Evolutionary conservation across 2,329 filamentous ascomycete species (phyloP).

Genomic region (Aspergillus sp.): DNA sequence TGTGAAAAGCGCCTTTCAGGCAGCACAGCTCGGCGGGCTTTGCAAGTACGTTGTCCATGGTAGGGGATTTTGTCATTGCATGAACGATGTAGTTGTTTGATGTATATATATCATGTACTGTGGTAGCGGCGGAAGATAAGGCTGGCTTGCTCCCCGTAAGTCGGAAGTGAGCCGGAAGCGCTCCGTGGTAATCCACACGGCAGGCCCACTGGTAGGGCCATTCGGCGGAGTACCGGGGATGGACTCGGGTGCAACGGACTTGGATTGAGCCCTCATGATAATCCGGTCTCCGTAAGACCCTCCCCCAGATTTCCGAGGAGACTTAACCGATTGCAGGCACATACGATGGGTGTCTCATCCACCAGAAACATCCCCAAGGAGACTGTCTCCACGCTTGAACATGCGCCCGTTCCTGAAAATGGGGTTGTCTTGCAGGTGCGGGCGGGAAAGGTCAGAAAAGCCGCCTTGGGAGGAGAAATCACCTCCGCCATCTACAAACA

Average conservation of each 20-base stretch:
- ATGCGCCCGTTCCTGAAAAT: neutral
- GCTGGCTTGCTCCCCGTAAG: neutral
- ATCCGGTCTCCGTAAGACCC: too few relatives aligned
- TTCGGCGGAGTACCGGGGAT: neutral
- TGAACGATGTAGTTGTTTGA: neutral
- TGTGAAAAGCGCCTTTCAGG: conserved; percentile 35
- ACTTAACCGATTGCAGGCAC: neutral
- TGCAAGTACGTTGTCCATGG: conserved; percentile 20
- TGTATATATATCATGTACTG: too few relatives aligned
- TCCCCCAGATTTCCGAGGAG: neutral
- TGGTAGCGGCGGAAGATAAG: too few relatives aligned
- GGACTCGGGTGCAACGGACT: neutral
- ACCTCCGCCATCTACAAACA: neutral
- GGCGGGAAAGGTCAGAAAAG: neutral
- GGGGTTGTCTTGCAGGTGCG: neutral
- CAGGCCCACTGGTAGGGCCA: neutral
- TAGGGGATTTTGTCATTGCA: neutral
- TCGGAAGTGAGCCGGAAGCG: neutral
- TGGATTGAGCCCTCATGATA: neutral
- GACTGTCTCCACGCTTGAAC: neutral
- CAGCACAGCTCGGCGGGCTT: conserved; percentile 27
- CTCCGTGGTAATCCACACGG: neutral
- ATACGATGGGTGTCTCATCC: neutral
- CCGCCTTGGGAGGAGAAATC: neutral
- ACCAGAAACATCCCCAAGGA: neutral